phyloP scores from a whole-genome alignment of 192 early-diverging fungal species.

The Backusella parvicylindrica region DNA sequence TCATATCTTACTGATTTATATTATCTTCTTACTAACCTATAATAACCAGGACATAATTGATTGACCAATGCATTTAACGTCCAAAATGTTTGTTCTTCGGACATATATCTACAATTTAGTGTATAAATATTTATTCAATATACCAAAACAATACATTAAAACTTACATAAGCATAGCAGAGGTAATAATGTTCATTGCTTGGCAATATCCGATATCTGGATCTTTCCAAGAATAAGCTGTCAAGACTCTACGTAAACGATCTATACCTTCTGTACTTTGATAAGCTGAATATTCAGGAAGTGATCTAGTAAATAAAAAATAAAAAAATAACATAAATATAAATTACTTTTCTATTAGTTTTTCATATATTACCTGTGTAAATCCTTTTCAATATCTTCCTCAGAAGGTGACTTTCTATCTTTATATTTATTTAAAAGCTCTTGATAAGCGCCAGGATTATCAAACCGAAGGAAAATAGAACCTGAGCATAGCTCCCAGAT shows the following conservation, averaged over 20 bases:
- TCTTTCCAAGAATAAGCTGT: constrained; percentile 82
- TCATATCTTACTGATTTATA: background rate
- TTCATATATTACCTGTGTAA: constrained; percentile 45
- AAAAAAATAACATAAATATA: background rate
- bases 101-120: constrained; percentile 63
- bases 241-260: constrained; percentile 86
- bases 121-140: background rate
- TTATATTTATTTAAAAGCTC: constrained; percentile 55
- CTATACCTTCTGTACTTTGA: constrained; percentile 88
- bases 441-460: constrained; percentile 72
- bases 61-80: constrained; percentile 88
- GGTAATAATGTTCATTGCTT: constrained; percentile 99
- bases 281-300: constrained; percentile 94
- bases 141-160: background rate
- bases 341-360: background rate
- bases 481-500: constrained; percentile 88
- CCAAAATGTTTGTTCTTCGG: constrained; percentile 99
- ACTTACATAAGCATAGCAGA: constrained; percentile 85
- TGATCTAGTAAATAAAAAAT: constrained; percentile 49
- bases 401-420: constrained; percentile 60
- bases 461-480: constrained; percentile 74
- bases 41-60: constrained; percentile 90
- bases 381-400: constrained; percentile 91
- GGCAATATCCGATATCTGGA: constrained; percentile 96
- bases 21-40: constrained; percentile 28